Conservation (phyloP, 2,329 filamentous ascomycete species). For the Venturia oleaginea region DNA sequence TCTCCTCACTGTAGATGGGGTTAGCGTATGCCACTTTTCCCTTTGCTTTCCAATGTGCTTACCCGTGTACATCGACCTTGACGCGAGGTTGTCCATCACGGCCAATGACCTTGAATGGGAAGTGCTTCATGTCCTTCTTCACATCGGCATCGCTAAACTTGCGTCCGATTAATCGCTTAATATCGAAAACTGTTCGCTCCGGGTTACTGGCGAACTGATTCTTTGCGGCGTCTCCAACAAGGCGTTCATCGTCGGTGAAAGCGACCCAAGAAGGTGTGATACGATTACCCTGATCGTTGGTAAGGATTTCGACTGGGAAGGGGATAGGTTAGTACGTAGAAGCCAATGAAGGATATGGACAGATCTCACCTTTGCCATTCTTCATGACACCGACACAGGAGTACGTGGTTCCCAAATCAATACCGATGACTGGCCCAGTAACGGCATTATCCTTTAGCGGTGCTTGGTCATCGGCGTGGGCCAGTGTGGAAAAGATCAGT, state of each 20-base stretch:
- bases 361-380: constrained; percentile 21
- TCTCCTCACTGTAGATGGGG: constrained; percentile 34
- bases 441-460: constrained; percentile 51
- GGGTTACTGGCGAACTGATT: constrained; percentile 42
- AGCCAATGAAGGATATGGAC: neutral
- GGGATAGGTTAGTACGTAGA: neutral
- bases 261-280: constrained; percentile 64
- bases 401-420: constrained; percentile 30
- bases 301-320: constrained; percentile 32
- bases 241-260: constrained; percentile 92
- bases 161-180: constrained; percentile 44
- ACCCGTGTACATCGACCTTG: constrained; percentile 16
- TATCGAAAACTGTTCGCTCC: constrained; percentile 38
- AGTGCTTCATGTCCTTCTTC: constrained; percentile 93
- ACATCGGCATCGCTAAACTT: constrained; percentile 60
- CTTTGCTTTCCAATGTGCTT: constrained; percentile 13
- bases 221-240: constrained; percentile 78
- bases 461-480: constrained; percentile 63
- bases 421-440: constrained; percentile 28
- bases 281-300: constrained; percentile 33
- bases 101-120: constrained; percentile 88
- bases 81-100: constrained; percentile 77
- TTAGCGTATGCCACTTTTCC: constrained; percentile 20
- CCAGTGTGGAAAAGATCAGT: constrained; percentile 64
- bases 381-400: constrained; percentile 33